Percentiles rank a stretch among this genome's conserved stretches.
These are phyloP conservation scores for Falciphora oryzae DNA, from an alignment of 2,329 filamentous ascomycete genomes.

Conservation along the genomic window DNA sequence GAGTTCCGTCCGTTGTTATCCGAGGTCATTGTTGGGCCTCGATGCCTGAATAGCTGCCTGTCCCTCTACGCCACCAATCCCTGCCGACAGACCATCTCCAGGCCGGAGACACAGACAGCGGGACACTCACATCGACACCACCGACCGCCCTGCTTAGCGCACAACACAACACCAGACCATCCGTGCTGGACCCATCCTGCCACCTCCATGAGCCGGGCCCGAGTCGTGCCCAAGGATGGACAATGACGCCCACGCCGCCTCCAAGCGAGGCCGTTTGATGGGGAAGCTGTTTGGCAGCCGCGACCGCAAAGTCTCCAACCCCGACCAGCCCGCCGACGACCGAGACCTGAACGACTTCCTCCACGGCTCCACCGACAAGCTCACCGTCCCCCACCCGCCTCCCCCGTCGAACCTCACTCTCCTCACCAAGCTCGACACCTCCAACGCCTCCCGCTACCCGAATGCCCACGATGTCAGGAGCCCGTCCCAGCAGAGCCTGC, in stretches of 20 bases:
- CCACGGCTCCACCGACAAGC: constrained; percentile 46
- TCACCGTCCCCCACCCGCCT: constrained; percentile 46
- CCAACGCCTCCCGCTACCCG: constrained; percentile 48
- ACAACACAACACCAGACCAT: background rate
- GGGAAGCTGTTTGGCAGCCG: constrained; percentile 52
- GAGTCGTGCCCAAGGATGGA: constrained; percentile 32
- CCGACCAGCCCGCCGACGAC: constrained; percentile 33
- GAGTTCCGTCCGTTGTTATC: background rate
- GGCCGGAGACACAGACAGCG: background rate
- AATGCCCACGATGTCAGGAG: constrained; percentile 40
- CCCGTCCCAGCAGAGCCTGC: constrained; percentile 37
- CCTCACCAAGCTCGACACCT: constrained; percentile 48
- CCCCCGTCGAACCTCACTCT: constrained; percentile 32
- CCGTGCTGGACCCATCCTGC: background rate
- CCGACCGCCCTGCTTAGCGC: background rate
- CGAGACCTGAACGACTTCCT: constrained; percentile 55
- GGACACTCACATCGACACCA: background rate
- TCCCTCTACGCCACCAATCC: background rate
- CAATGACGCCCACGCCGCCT: constrained; percentile 35
- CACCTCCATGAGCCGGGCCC: background rate
- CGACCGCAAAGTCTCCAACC: constrained; percentile 30
- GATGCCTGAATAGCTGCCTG: background rate
- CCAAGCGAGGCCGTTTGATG: constrained; percentile 52
- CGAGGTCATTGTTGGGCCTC: background rate
- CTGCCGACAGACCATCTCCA: background rate